Evolutionary conservation across 768 basidiomycete genomes (phyloP), one percentile per base, ranked within the genome.

Genomic region (Agrocybe praecox): DNA sequence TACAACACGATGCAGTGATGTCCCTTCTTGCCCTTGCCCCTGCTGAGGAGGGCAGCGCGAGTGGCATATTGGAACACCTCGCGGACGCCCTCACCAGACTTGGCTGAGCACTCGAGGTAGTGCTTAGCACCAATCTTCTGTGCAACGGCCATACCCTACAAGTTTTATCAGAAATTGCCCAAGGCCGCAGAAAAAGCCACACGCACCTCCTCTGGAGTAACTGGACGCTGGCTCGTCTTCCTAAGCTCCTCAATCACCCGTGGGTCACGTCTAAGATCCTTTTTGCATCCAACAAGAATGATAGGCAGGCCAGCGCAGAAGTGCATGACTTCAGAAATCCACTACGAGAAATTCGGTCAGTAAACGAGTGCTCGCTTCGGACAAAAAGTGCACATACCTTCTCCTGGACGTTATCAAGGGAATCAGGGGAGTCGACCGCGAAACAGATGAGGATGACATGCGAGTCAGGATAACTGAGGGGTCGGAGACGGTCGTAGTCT

Each of bases 401-500:
- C 81, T 99, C 97, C 81, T 98, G 95, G 26, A 99, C 97, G 86
- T 99, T 99, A 77, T 97, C 97, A 62, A 99, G 82, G 48, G 96
- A 98, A 74, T 98, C 96, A 32, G 96, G 96, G 51, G 92, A 94
- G 81, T 99, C 97, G 64, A 98, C 88, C 43, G 97, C 95, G 74
- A 97, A 99, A 74, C 96, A 98, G 76, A 99, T 97, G 65, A 98
- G 86, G 79, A 99, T 98, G 74, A 99, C 96, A 72, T 99, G 96
- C n/a, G 94, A 96, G 78, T 98, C 96, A 55, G 96, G 96, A 78
- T 99, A 99, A 67, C 90, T 93, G 70, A 99, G 86, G 58, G 97
- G 97, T 60, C 97, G 86, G 64, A 99, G 92, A 67, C 96, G 92
- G 76, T 98, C 97, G 74, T 98, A 98, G 74, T 98, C 97, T 77